Conservation (phyloP, 768 basidiomycete genomes). For the Lactarius vividus region DNA sequence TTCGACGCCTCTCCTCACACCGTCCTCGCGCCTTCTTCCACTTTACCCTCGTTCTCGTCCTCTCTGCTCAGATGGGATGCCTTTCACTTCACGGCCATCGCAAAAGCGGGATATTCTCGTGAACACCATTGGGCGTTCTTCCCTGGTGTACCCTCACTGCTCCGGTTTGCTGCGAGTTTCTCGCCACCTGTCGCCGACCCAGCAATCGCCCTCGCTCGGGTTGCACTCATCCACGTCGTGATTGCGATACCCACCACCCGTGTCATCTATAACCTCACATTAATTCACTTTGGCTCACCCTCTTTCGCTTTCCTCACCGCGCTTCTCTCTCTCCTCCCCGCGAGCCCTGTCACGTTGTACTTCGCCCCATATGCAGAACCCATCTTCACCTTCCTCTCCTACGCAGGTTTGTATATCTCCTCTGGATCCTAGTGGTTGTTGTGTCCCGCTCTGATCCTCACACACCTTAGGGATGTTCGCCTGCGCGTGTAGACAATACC, state of each 20-base stretch:
- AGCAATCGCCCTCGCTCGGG: slow-evolving; percentile 13
- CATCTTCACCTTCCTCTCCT: slow-evolving; percentile 80
- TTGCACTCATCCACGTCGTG: slow-evolving; percentile 38
- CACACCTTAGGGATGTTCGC: slow-evolving; percentile 53
- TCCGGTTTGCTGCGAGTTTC: slow-evolving; percentile 36
- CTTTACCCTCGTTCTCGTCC: slow-evolving; percentile 21
- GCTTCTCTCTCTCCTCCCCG: slow-evolving; percentile 72
- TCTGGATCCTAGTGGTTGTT: not conserved
- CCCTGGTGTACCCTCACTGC: slow-evolving; percentile 59
- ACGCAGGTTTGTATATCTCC: slow-evolving; percentile 49
- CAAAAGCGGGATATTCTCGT: slow-evolving; percentile 52
- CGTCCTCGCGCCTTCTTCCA: slow-evolving; percentile 1
- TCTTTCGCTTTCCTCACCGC: slow-evolving; percentile 59
- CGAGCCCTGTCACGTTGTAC: slow-evolving; percentile 71
- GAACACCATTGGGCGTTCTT: slow-evolving; percentile 92
- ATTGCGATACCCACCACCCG: slow-evolving; percentile 42
- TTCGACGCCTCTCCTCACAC: slow-evolving; percentile 26
- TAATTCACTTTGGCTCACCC: slow-evolving; percentile 52
- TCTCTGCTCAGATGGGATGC: slow-evolving; percentile 80
- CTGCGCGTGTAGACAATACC: slow-evolving; percentile 50
- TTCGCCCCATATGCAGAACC: slow-evolving; percentile 81
- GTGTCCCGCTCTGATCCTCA: not conserved
- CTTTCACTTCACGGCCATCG: slow-evolving; percentile 75
- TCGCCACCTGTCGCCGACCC: not conserved
- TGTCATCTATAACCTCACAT: slow-evolving; percentile 57